These are phyloP conservation scores for Adansonia madagascariensis DNA, from an alignment of 441 rosid species.

Conservation along the genomic window DNA sequence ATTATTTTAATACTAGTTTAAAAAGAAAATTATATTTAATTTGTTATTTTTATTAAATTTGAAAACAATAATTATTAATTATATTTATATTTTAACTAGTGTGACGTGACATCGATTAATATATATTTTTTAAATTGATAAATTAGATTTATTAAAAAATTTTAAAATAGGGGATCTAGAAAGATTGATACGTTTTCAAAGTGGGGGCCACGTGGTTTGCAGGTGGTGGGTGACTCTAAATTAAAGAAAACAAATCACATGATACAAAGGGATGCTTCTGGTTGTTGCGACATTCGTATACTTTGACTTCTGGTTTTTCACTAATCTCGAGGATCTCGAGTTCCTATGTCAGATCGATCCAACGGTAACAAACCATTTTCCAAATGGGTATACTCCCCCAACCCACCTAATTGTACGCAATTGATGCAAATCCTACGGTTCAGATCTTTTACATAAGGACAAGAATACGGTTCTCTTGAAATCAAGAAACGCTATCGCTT, in stretches of 20 bases:
- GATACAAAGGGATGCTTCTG: not conserved
- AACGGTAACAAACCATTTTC: not conserved
- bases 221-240: not conserved
- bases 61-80: too few species aligned
- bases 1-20: too few species aligned
- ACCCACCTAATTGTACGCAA: not conserved
- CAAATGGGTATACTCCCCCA: not conserved
- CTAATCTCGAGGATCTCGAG: slow-evolving; percentile 15
- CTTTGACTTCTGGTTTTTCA: not conserved
- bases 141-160: too few species aligned
- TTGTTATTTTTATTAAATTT: too few species aligned
- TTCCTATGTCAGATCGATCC: not conserved
- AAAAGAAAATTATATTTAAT: too few species aligned
- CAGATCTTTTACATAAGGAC: too few species aligned
- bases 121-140: too few species aligned
- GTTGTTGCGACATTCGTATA: not conserved
- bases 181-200: slow-evolving; percentile 18
- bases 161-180: slow-evolving; percentile 5
- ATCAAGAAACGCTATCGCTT: not conserved
- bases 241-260: slow-evolving; percentile 23
- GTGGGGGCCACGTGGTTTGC: slow-evolving; percentile 22
- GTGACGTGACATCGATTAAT: too few species aligned
- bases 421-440: not conserved
- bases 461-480: not conserved
- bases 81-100: too few species aligned